Evolutionary conservation across 2,329 filamentous ascomycete species (phyloP).

Genomic region (Diplocarpon rosae): DNA sequence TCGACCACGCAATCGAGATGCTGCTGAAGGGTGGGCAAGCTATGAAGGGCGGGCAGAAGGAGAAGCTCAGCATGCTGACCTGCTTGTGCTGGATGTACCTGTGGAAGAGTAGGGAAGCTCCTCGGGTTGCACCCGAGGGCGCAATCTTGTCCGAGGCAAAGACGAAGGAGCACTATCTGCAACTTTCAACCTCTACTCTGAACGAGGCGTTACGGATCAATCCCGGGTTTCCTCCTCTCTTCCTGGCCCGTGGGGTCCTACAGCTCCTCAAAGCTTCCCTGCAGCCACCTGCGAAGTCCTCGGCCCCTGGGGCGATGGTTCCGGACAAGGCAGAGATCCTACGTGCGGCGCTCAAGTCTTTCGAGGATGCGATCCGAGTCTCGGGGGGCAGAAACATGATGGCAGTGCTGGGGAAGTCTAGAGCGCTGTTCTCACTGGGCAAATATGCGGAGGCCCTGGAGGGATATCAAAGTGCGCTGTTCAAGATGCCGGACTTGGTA

Average conservation of each 20-base stretch:
- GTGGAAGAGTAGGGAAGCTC: slow-evolving; percentile 58
- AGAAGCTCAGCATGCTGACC: slow-evolving; percentile 54
- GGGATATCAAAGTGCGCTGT: slow-evolving; percentile 76
- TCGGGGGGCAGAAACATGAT: slow-evolving; percentile 85
- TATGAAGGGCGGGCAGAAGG: slow-evolving; percentile 48
- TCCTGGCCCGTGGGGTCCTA: slow-evolving; percentile 81
- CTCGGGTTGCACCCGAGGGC: slow-evolving; percentile 53
- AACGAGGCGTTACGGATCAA: slow-evolving; percentile 95
- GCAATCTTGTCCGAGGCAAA: slow-evolving; percentile 59
- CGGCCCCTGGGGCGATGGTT: slow-evolving; percentile 51
- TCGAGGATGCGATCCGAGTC: slow-evolving; percentile 82
- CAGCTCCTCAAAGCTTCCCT: slow-evolving; percentile 80
- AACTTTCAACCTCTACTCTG: slow-evolving; percentile 77
- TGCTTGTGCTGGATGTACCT: slow-evolving; percentile 63
- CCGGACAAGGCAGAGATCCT: slow-evolving; percentile 68
- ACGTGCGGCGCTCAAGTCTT: slow-evolving; percentile 79
- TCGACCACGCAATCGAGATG: slow-evolving; percentile 72
- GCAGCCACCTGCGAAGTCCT: slow-evolving; percentile 60
- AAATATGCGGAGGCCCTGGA: slow-evolving; percentile 76
- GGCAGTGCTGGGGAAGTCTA: slow-evolving; percentile 80
- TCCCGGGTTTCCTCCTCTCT: slow-evolving; percentile 82
- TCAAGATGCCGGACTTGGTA: slow-evolving; percentile 74
- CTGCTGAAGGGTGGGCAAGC: slow-evolving; percentile 53
- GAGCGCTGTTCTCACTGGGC: slow-evolving; percentile 75
- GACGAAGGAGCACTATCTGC: slow-evolving; percentile 88